phyloP scores from a whole-genome alignment of 2,329 filamentous ascomycete genomes.

The Ceratocystis albifundus region DNA sequence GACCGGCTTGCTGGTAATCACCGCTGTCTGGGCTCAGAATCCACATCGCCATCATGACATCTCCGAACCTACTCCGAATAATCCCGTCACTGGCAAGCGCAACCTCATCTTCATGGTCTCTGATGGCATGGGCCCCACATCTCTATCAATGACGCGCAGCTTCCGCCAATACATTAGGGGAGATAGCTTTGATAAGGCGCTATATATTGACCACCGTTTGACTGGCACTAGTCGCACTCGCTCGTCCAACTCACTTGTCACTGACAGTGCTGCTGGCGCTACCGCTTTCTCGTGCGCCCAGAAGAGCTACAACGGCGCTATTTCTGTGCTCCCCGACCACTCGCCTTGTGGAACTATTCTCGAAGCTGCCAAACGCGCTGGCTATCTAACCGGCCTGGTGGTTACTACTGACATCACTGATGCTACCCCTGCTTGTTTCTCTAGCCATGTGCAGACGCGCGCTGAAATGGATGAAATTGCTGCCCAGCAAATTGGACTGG shows the following conservation, averaged over 20 bases:
- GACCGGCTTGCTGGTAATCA: slow-evolving; percentile 63
- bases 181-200: slow-evolving; percentile 61
- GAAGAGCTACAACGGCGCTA: slow-evolving; percentile 97
- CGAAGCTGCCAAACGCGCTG: slow-evolving; percentile 83
- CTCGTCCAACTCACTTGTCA: slow-evolving; percentile 74
- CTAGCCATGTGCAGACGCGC: slow-evolving; percentile 70
- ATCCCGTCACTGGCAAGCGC: slow-evolving; percentile 50
- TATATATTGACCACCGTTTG: slow-evolving; percentile 75
- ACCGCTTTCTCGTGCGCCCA: slow-evolving; percentile 86
- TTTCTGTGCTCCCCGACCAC: slow-evolving; percentile 74
- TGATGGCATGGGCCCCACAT: slow-evolving; percentile 94
- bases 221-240: slow-evolving; percentile 84
- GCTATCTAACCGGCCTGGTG: slow-evolving; percentile 85
- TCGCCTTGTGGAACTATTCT: slow-evolving; percentile 82
- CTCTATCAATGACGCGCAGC: slow-evolving; percentile 71
- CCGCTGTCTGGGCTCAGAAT: slow-evolving; percentile 70
- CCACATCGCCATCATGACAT: slow-evolving; percentile 48
- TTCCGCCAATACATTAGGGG: slow-evolving; percentile 68
- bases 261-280: slow-evolving; percentile 91
- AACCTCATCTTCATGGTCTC: slow-evolving; percentile 99
- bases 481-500: slow-evolving; percentile 78
- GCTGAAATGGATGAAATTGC: slow-evolving; percentile 83
- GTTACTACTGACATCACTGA: slow-evolving; percentile 93
- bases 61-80: slow-evolving; percentile 24
- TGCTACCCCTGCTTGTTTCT: slow-evolving; percentile 92